Conservation (phyloP, 2,329 filamentous ascomycete species). For the Tolypocladium ophioglossoides region DNA sequence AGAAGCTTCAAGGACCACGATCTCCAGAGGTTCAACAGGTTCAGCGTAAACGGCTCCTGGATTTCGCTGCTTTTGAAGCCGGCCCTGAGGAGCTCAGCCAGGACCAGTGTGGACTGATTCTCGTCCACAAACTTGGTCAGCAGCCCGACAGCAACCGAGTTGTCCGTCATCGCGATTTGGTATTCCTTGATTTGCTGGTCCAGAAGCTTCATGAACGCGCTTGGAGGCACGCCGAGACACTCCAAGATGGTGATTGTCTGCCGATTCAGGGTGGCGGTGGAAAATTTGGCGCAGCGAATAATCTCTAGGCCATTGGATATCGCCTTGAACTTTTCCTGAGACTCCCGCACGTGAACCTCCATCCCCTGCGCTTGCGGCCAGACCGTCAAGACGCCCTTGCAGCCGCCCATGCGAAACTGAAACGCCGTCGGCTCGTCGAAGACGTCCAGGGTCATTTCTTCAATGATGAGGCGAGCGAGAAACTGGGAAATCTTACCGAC, state of each 20-base stretch:
- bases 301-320: conserved; percentile 69
- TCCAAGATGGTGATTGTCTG: conserved; percentile 85
- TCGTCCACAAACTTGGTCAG: conserved; percentile 72
- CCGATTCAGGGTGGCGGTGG: conserved; percentile 73
- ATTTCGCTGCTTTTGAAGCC: conserved; percentile 59
- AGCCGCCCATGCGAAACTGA: conserved; percentile 86
- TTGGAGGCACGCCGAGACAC: conserved; percentile 58
- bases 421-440: conserved; percentile 64
- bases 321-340: conserved; percentile 78
- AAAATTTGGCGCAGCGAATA: conserved; percentile 67
- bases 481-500: conserved; percentile 84
- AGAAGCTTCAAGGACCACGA: conserved; percentile 82
- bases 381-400: conserved; percentile 76
- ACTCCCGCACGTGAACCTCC: conserved; percentile 69
- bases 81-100: conserved; percentile 67
- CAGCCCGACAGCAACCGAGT: conserved; percentile 52
- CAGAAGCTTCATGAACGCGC: conserved; percentile 58
- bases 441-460: conserved; percentile 53
- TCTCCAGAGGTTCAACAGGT: conserved; percentile 73
- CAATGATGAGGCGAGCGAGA: conserved; percentile 61
- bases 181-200: conserved; percentile 57
- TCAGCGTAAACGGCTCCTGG: conserved; percentile 71
- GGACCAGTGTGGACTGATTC: conserved; percentile 64
- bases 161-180: conserved; percentile 57
- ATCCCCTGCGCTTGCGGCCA: conserved; percentile 57